Percentiles rank a stretch among this genome's conserved stretches.
Evolutionary conservation across 371 early-diverging fungal species (phyloP).

Genomic region (Mortierella sp.): DNA sequence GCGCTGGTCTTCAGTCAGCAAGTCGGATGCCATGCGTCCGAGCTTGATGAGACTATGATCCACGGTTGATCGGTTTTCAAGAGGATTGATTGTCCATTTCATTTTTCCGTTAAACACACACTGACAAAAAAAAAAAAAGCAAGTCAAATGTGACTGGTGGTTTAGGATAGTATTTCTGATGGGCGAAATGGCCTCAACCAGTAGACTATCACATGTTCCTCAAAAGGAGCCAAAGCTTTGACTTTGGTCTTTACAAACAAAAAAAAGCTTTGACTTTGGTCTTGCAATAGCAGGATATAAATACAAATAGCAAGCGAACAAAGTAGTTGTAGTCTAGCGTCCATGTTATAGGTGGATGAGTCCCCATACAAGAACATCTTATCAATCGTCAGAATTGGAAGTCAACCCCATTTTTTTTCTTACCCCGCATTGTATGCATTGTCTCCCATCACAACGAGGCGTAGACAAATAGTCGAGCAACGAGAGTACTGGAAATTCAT

Average conservation of each 20-base stretch:
- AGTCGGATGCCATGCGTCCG: neutral
- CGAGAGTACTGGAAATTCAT: neutral
- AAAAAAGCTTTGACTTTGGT: no score
- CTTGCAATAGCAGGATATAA: no score
- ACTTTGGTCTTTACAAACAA: no score
- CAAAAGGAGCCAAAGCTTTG: no score
- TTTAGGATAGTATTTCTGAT: no score
- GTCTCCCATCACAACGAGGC: no score
- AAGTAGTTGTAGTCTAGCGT: no score
- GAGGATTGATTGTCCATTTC: neutral
- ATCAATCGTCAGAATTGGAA: neutral
- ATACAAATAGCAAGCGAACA: no score
- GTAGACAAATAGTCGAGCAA: no score
- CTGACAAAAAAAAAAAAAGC: neutral
- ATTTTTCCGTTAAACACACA: no score
- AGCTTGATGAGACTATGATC: neutral
- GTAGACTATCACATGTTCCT: no score
- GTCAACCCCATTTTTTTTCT: conserved; percentile 1
- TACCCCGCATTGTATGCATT: neutral
- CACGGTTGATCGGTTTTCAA: neutral
- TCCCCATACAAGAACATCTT: neutral
- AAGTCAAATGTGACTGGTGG: neutral
- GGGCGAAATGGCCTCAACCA: no score
- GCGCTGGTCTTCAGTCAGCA: neutral
- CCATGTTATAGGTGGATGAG: neutral